Base-by-base conservation (phyloP, 345 rosid species). In the Rhizophora mangle region DNA sequence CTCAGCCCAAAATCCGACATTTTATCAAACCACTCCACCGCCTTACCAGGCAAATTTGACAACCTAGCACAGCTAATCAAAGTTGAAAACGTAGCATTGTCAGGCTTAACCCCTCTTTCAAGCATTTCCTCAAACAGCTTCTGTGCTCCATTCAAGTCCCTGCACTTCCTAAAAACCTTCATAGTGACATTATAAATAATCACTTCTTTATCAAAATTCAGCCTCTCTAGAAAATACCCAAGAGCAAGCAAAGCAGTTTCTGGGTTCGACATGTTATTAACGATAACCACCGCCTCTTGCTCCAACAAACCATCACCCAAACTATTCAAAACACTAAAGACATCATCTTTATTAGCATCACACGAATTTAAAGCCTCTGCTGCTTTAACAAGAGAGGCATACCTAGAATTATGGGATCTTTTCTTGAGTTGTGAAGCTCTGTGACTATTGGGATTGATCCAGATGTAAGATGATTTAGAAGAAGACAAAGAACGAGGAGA, bases 11-110 rank as follows among this genome's bases (percentile, higher is more conserved):
- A 85, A 10, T 64, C 56, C 4, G 92, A 84, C 92, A 95, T 91
- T 79, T 85, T 91, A 88, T 95, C 92, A 39, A 89, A 91, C 99
- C 90, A 95, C 63, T 91, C 96, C 60, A 91, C 86, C 30, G 95
- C 95, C 78, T 81, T 87, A 6, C 56, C 56, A 29, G 95, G 92
- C 67, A 79, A 53, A 73, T 74, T 79, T 79, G 79, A 84, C 70
- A 83, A 64, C 81, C 88, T 88, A 53, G 96, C 89, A 67, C 96
- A 91, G 72, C 88, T 81, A 76, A 91, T 86, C 10, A 93, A 58
- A 21, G 97, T 93, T 0, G 89, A 81, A 73, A 91, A 91, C 10
- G 98, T 89, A 16, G 84, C 79, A 56, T 86, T 87, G 76, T 91
- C 96, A 0, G 96, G 96, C 68, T 73, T 76, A 16, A 92, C 75